These are phyloP conservation scores for Lasiodiplodia sp. DNA, from an alignment of 2,329 filamentous ascomycete genomes.

Conservation along the genomic window DNA sequence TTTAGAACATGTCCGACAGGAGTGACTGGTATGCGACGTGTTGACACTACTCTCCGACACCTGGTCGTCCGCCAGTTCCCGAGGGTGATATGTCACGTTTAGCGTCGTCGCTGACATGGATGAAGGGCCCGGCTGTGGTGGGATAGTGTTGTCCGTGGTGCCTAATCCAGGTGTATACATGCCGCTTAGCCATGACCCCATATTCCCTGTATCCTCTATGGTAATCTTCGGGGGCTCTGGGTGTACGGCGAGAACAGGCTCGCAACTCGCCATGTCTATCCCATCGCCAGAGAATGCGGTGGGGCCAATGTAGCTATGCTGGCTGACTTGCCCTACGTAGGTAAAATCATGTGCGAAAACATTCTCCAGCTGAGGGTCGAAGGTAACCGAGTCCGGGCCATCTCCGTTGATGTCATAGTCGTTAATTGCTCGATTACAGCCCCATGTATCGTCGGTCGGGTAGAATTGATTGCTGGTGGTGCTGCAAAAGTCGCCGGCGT, in stretches of 20 bases:
- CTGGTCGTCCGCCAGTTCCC: conserved; percentile 5
- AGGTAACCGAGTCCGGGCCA: not conserved
- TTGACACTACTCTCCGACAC: conserved; percentile 13
- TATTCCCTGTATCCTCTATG: not conserved
- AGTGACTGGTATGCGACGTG: conserved; percentile 4
- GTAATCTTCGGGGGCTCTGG: not conserved
- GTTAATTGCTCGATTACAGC: not conserved
- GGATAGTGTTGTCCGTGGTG: not conserved
- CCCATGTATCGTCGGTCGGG: not conserved
- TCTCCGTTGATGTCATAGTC: not conserved
- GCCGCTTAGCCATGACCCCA: not conserved
- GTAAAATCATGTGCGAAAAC: not conserved
- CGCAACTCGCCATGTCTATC: not conserved
- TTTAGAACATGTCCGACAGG: conserved; percentile 6
- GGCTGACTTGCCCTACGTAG: not conserved
- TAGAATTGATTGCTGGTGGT: not conserved
- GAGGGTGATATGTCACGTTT: not conserved
- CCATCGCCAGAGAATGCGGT: not conserved
- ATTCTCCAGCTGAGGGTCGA: not conserved
- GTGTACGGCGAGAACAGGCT: not conserved
- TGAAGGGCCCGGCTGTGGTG: not conserved
- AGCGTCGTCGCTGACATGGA: not conserved
- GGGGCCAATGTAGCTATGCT: not conserved
- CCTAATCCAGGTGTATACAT: conserved; percentile 2
- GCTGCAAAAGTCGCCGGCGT: not conserved